phyloP scores from a whole-genome alignment of 805 yeast species.

The Zygosaccharomyces rouxii region DNA sequence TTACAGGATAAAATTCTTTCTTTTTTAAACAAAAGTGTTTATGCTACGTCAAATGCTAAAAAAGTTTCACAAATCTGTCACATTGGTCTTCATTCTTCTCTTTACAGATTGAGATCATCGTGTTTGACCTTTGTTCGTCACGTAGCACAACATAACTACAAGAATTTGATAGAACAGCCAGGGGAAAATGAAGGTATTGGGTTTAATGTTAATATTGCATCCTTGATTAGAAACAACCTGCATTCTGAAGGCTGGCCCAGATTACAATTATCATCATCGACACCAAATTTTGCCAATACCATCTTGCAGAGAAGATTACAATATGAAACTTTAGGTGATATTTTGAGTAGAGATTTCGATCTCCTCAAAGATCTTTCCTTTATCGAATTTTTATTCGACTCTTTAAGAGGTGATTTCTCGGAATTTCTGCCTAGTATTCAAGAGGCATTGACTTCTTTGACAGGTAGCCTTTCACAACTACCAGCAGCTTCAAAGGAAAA shows the following conservation, averaged over 20 bases:
- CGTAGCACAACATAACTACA: slow-evolving; percentile 40
- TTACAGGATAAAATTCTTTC: slow-evolving; percentile 55
- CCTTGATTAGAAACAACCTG: slow-evolving; percentile 49
- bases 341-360: slow-evolving; percentile 46
- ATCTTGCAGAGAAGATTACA: slow-evolving; percentile 54
- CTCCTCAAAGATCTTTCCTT: slow-evolving; percentile 45
- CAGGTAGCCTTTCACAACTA: slow-evolving; percentile 44
- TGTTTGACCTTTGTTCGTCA: slow-evolving; percentile 64
- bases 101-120: slow-evolving; percentile 50
- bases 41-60: slow-evolving; percentile 41
- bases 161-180: slow-evolving; percentile 13
- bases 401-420: slow-evolving; percentile 57
- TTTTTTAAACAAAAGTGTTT: slow-evolving; percentile 47
- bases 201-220: slow-evolving; percentile 44
- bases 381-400: slow-evolving; percentile 64
- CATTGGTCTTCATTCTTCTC: slow-evolving; percentile 53
- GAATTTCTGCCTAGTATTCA: slow-evolving; percentile 67
- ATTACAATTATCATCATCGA: slow-evolving; percentile 33
- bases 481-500: slow-evolving; percentile 37
- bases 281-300: slow-evolving; percentile 38
- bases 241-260: slow-evolving; percentile 60
- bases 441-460: slow-evolving; percentile 59
- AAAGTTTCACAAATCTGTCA: slow-evolving; percentile 48
- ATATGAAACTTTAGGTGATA: slow-evolving; percentile 74
- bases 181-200: slow-evolving; percentile 11